Conservation (phyloP, 257 asterid species). For the Ligustrum vulgare region DNA sequence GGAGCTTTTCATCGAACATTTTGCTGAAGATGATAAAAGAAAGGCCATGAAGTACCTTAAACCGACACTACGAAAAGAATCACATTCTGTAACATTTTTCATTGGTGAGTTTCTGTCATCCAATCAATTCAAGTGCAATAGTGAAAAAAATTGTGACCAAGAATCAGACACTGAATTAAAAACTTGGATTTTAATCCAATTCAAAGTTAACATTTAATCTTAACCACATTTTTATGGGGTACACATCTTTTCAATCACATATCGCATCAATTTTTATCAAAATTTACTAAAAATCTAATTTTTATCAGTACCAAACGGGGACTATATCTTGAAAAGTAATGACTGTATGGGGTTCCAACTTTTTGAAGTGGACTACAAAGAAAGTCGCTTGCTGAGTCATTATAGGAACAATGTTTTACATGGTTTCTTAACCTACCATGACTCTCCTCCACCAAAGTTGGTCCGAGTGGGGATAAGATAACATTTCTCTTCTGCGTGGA, state of each 20-base stretch:
- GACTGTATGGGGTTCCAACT: conserved; percentile 31
- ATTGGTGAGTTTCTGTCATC: conserved; percentile 55
- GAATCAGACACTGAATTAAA: conserved; percentile 46
- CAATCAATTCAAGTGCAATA: neutral
- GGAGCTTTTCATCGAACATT: conserved; percentile 68
- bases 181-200: no score
- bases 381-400: conserved; percentile 21
- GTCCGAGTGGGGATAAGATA: no score
- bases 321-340: conserved; percentile 29
- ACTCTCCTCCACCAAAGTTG: neutral
- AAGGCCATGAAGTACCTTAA: conserved; percentile 89
- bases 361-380: conserved; percentile 39
- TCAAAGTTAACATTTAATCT: no score
- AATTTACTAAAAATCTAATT: no score
- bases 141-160: conserved; percentile 27
- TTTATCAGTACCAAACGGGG: no score
- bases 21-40: conserved; percentile 74
- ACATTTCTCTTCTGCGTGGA: no score
- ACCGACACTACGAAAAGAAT: conserved; percentile 72
- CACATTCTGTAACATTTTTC: conserved; percentile 77
- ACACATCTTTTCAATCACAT: no score
- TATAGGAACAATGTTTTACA: conserved; percentile 19
- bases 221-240: no score
- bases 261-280: no score
- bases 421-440: neutral